Base-by-base conservation (phyloP, 2,329 filamentous ascomycete genomes). In the Zymoseptoria crescenta region DNA sequence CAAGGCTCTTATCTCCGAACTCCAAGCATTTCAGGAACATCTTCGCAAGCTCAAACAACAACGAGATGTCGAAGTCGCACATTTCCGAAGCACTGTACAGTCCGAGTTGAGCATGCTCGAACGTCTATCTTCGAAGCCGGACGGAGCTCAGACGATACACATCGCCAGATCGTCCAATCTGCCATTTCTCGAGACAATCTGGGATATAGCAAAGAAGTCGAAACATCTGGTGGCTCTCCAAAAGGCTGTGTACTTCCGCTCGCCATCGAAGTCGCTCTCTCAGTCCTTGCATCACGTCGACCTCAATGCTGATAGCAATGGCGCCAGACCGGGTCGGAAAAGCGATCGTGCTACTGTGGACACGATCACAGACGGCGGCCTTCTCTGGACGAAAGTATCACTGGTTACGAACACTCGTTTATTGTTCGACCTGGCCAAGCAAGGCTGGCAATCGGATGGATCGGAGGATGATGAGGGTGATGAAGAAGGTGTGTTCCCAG, bases 361-460 rank as follows among this genome's bases (percentile, higher is more conserved):
- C 72, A 81, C 87, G 52, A 81, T 89, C 27, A 79, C 83, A 1
- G 76, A 83, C 58, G 79, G 83, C 69, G 86, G 86, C 9, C 73
- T 79, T 59, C 79, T 84, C 66, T 89, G 86, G 87, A 80, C 86
- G 56, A 88, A 88, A 70, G 81, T 89, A 1, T 87, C 83, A 4
- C 86, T 84, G 4, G 75, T 87, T 24, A 86, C 83, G 0, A 81
- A 87, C 63, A 83, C 79, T 59, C 77, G 85, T 55, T 74, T 89
- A 29, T 72, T 88, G 19, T 86, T 86, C 68, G 86, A 89, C 65
- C 79, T 88, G 63, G 86, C 87, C 3, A 87, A 87, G 70, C 80
- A 85, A 59, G 85, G 86, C 9, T 87, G 84, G 80, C 81, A 83
- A 64, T 75, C 74, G 19, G 80, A 80, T 52, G 72, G 69, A 5